These are phyloP conservation scores for Amaranthus cruentus DNA, from an alignment of 148 eudicot species.

Conservation along the genomic window DNA sequence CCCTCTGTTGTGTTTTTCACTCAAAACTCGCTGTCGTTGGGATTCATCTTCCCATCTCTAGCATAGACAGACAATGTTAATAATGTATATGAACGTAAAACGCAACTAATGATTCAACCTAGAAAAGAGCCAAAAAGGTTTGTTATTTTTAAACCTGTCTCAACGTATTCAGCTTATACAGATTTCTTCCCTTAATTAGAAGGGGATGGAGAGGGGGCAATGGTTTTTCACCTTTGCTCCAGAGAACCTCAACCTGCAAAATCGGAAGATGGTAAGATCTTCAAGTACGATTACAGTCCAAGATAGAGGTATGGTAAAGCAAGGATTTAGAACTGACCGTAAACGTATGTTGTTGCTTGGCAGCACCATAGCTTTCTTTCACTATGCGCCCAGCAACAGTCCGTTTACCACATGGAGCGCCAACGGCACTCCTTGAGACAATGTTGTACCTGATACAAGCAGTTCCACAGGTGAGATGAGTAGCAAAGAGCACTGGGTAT, in stretches of 20 bases:
- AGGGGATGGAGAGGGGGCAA: slow-evolving; percentile 81
- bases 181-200: slow-evolving; percentile 82
- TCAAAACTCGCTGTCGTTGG: slow-evolving; percentile 50
- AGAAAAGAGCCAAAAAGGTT: neutral
- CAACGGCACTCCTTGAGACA: slow-evolving; percentile 66
- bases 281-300: neutral
- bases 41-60: slow-evolving; percentile 84
- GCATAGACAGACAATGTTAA: neutral
- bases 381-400: slow-evolving; percentile 68
- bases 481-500: too few species aligned
- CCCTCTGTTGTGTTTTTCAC: slow-evolving; percentile 74
- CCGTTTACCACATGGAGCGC: slow-evolving; percentile 73
- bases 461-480: neutral
- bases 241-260: slow-evolving; percentile 71
- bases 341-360: slow-evolving; percentile 89
- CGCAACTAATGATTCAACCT: neutral
- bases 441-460: slow-evolving; percentile 54
- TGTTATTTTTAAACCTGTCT: slow-evolving; percentile 46
- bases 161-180: slow-evolving; percentile 62
- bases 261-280: neutral
- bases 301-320: neutral
- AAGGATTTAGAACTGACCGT: slow-evolving; percentile 42
- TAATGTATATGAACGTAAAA: neutral
- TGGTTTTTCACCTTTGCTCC: slow-evolving; percentile 82
- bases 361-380: slow-evolving; percentile 89